phyloP scores from a whole-genome alignment of 2,329 filamentous ascomycete species.

The Aspergillus pseudoterreus region DNA sequence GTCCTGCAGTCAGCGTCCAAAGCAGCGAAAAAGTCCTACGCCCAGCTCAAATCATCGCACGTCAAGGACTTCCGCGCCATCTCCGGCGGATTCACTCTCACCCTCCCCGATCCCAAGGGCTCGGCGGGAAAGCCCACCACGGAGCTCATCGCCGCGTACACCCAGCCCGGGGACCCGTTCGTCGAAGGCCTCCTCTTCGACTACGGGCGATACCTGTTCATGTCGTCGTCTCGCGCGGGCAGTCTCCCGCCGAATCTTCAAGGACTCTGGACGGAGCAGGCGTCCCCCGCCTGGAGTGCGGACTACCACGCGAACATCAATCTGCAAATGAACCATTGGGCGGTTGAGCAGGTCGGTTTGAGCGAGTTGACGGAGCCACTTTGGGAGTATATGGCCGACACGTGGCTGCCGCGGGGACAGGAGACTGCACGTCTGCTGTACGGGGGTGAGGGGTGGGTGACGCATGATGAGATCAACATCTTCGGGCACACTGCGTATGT shows the following conservation, averaged over 20 bases:
- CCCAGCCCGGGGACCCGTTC: slow-evolving; percentile 45
- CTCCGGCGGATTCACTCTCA: slow-evolving; percentile 26
- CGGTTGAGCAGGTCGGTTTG: slow-evolving; percentile 51
- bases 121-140: slow-evolving; percentile 21
- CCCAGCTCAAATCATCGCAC: slow-evolving; percentile 13
- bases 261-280: slow-evolving; percentile 51
- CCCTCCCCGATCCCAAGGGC: slow-evolving; percentile 35
- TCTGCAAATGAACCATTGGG: slow-evolving; percentile 61
- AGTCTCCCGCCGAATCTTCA: slow-evolving; percentile 56
- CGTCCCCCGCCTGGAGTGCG: slow-evolving; percentile 48
- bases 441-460: slow-evolving; percentile 52
- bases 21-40: slow-evolving; percentile 7
- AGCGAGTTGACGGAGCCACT: slow-evolving; percentile 43
- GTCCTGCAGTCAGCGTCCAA: slow-evolving; percentile 30
- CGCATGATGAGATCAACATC: slow-evolving; percentile 57
- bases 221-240: slow-evolving; percentile 50
- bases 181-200: slow-evolving; percentile 53
- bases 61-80: slow-evolving; percentile 13
- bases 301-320: slow-evolving; percentile 61
- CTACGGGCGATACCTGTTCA: slow-evolving; percentile 52
- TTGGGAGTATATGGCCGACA: slow-evolving; percentile 53
- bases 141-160: slow-evolving; percentile 31
- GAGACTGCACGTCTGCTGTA: slow-evolving; percentile 55
- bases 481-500: slow-evolving; percentile 51
- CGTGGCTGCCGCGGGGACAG: slow-evolving; percentile 51